phyloP scores from a whole-genome alignment of 352 stramenopile genomes.

The Phytophthora pinifolia region DNA sequence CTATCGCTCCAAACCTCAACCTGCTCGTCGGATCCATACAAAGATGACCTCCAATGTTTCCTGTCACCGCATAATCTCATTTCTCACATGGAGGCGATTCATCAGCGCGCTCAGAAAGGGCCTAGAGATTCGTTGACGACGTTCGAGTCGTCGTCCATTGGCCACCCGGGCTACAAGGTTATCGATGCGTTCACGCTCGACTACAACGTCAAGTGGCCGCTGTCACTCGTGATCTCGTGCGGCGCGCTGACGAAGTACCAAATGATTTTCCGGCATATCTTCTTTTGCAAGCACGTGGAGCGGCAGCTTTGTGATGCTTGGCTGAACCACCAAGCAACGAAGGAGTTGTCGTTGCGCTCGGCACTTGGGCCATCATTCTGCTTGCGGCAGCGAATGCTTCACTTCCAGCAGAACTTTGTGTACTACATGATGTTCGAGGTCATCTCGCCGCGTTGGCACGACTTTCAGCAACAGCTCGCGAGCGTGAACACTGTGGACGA shows the following conservation, averaged over 20 bases:
- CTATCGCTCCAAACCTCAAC: slow-evolving; percentile 93
- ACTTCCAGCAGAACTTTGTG: slow-evolving; percentile 99
- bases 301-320: slow-evolving; percentile 94
- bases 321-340: slow-evolving; percentile 95
- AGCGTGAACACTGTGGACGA: slow-evolving; percentile 92
- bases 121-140: slow-evolving; percentile 72
- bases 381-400: slow-evolving; percentile 97
- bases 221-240: slow-evolving; percentile 96
- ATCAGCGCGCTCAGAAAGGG: slow-evolving; percentile 76
- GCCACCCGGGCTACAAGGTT: slow-evolving; percentile 85
- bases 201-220: slow-evolving; percentile 96
- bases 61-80: slow-evolving; percentile 89
- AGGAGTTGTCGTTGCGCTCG: slow-evolving; percentile 87
- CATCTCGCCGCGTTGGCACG: slow-evolving; percentile 93
- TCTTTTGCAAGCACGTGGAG: slow-evolving; percentile 99
- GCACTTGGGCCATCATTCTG: slow-evolving; percentile 93
- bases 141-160: slow-evolving; percentile 65
- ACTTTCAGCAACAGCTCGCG: slow-evolving; percentile 85
- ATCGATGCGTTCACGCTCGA: slow-evolving; percentile 97
- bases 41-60: slow-evolving; percentile 90
- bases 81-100: slow-evolving; percentile 92
- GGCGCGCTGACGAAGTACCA: slow-evolving; percentile 97
- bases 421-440: slow-evolving; percentile 99
- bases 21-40: slow-evolving; percentile 87
- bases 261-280: slow-evolving; percentile 98